These are phyloP conservation scores for Fusarium paranaense DNA, from an alignment of 2,329 filamentous ascomycete genomes.

Conservation along the genomic window DNA sequence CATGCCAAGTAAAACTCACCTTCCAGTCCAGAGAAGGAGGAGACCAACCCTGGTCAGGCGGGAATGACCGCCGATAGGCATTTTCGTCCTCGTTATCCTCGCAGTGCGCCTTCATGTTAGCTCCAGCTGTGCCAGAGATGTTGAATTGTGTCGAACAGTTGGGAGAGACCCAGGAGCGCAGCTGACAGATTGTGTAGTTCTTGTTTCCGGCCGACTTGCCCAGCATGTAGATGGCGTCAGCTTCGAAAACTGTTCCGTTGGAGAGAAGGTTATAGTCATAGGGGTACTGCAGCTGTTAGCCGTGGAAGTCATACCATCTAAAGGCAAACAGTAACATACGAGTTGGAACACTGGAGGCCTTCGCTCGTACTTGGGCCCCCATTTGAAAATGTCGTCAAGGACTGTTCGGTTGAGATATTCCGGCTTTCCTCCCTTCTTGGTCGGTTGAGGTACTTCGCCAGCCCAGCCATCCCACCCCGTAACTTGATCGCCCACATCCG, in stretches of 20 bases:
- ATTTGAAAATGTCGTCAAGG: slow-evolving; percentile 78
- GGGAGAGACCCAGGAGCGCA: slow-evolving; percentile 72
- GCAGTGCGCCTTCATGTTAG: slow-evolving; percentile 70
- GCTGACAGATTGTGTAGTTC: slow-evolving; percentile 75
- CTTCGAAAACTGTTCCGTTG: slow-evolving; percentile 59
- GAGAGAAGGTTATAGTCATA: slow-evolving; percentile 73
- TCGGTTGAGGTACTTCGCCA: slow-evolving; percentile 50
- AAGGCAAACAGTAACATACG: slow-evolving; percentile 46
- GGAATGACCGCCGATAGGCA: slow-evolving; percentile 63
- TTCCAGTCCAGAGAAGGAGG: slow-evolving; percentile 62
- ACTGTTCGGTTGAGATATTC: slow-evolving; percentile 66
- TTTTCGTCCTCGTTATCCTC: slow-evolving; percentile 65
- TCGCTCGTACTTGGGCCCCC: slow-evolving; percentile 65
- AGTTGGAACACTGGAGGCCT: slow-evolving; percentile 64
- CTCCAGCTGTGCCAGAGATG: slow-evolving; percentile 67
- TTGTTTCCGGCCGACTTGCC: slow-evolving; percentile 56
- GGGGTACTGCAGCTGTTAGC: slow-evolving; percentile 59
- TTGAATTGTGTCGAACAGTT: slow-evolving; percentile 74
- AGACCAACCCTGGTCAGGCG: slow-evolving; percentile 46
- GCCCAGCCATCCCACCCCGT: slow-evolving; percentile 52
- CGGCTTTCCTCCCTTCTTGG: slow-evolving; percentile 34
- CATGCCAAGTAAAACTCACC: slow-evolving; percentile 22
- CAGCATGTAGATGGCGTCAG: slow-evolving; percentile 74
- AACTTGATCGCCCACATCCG: slow-evolving; percentile 49
- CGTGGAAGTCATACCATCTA: too few relatives aligned